phyloP scores from a whole-genome alignment of 2,329 filamentous ascomycete genomes.

The Xylaria sp. region DNA sequence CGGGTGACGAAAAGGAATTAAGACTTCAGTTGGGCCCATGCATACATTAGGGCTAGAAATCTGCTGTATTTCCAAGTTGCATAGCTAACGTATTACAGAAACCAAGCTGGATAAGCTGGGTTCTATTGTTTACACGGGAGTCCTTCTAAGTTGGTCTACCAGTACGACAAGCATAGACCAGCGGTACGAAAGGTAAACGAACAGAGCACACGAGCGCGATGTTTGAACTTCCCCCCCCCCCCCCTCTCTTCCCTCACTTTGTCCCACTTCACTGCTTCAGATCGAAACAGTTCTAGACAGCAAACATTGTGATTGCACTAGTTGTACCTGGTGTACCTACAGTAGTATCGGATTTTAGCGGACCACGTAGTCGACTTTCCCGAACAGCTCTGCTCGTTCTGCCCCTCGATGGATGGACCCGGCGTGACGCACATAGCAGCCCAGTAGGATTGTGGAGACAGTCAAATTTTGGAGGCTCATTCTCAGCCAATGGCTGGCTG shows the following conservation, averaged over 20 bases:
- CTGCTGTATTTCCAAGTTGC: too few relatives aligned
- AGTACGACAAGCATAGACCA: too few relatives aligned
- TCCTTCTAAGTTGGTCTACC: too few relatives aligned
- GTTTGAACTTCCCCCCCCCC: neutral
- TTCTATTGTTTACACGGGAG: too few relatives aligned
- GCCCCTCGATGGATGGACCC: conserved; percentile 9
- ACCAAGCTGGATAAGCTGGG: too few relatives aligned
- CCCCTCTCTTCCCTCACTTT: neutral
- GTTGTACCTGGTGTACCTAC: too few relatives aligned
- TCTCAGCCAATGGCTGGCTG: conserved; percentile 11
- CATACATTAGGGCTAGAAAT: too few relatives aligned
- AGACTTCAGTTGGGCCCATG: neutral
- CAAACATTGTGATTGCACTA: neutral
- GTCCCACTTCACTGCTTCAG: neutral
- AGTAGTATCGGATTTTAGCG: conserved; percentile 23
- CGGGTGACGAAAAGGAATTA: neutral
- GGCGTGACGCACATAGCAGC: conserved; percentile 27
- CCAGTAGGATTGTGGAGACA: conserved; percentile 14
- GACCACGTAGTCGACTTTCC: conserved; percentile 14
- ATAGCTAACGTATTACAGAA: too few relatives aligned
- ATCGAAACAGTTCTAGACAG: neutral
- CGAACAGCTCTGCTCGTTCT: neutral
- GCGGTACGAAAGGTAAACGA: too few relatives aligned
- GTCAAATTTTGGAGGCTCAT: conserved; percentile 17
- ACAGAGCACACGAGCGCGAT: neutral